A percentile compares a stretch with the other conserved stretches of the same genome.
phyloP scores from a whole-genome alignment of 768 basidiomycete species.

The Pisolithus orientalis region DNA sequence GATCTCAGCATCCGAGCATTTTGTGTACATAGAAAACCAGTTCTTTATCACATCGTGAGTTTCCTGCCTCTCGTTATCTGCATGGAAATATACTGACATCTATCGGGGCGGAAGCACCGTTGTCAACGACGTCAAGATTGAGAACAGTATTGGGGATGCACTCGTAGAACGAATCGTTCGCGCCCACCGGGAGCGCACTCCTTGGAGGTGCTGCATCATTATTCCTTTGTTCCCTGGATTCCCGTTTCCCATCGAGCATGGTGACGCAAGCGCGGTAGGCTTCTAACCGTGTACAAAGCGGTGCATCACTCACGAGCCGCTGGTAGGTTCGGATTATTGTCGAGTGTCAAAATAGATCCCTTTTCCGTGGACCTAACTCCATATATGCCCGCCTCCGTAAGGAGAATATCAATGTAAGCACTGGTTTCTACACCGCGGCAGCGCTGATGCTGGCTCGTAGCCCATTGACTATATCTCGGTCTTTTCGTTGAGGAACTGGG shows the following conservation, averaged over 20 bases:
- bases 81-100: background rate
- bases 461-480: slow-evolving; percentile 89
- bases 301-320: background rate
- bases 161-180: slow-evolving; percentile 86
- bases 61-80: background rate
- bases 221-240: slow-evolving; percentile 93
- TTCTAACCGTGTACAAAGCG: background rate
- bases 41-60: slow-evolving; percentile 86
- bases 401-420: slow-evolving; percentile 77
- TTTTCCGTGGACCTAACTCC: slow-evolving; percentile 83
- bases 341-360: slow-evolving; percentile 90
- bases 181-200: slow-evolving; percentile 72
- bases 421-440: background rate
- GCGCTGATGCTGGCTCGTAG: slow-evolving; percentile 32
- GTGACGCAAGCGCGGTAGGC: slow-evolving; percentile 84
- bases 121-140: slow-evolving; percentile 78
- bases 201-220: slow-evolving; percentile 90
- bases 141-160: slow-evolving; percentile 94
- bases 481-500: slow-evolving; percentile 92
- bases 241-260: slow-evolving; percentile 86
- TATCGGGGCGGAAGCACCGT: slow-evolving; percentile 48
- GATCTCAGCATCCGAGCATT: slow-evolving; percentile 91
- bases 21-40: slow-evolving; percentile 97
- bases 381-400: slow-evolving; percentile 83
- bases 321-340: slow-evolving; percentile 84